phyloP scores from a whole-genome alignment of 1,284 basidiomycete genomes.

The Ceratobasidium sp. region DNA sequence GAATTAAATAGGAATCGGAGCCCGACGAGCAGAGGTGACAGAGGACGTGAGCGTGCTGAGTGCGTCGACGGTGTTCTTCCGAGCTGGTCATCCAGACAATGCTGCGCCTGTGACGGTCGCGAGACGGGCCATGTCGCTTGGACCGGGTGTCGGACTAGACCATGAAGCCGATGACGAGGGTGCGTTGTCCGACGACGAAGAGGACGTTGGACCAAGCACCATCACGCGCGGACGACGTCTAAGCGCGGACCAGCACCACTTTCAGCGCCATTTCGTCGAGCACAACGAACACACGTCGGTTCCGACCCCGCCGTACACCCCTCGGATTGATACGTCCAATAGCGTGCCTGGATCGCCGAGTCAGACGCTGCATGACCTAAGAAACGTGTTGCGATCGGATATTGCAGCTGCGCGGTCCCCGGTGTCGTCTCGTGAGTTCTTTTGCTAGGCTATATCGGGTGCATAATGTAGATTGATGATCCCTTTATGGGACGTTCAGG shows the following conservation, averaged over 20 bases:
- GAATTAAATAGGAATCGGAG: slow-evolving; percentile 75
- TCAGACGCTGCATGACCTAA: slow-evolving; percentile 63
- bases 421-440: slow-evolving; percentile 22
- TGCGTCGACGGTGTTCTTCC: slow-evolving; percentile 81
- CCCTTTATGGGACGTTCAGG: too few species aligned
- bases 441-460: neutral
- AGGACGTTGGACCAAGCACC: slow-evolving; percentile 55
- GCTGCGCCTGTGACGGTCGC: slow-evolving; percentile 41
- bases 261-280: slow-evolving; percentile 45
- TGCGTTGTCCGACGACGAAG: slow-evolving; percentile 58
- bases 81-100: slow-evolving; percentile 60
- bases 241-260: slow-evolving; percentile 45
- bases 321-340: slow-evolving; percentile 9
- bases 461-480: too few species aligned
- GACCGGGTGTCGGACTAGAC: slow-evolving; percentile 72
- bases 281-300: slow-evolving; percentile 28
- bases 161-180: slow-evolving; percentile 56
- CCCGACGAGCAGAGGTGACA: slow-evolving; percentile 80
- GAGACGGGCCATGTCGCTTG: slow-evolving; percentile 81
- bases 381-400: slow-evolving; percentile 58
- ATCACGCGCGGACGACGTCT: slow-evolving; percentile 36
- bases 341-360: slow-evolving; percentile 53
- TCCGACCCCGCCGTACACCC: slow-evolving; percentile 40
- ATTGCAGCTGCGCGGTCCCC: slow-evolving; percentile 53
- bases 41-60: slow-evolving; percentile 87